Conservation (phyloP, 352 stramenopile species). For the Pilasporangium apinafurcum region DNA sequence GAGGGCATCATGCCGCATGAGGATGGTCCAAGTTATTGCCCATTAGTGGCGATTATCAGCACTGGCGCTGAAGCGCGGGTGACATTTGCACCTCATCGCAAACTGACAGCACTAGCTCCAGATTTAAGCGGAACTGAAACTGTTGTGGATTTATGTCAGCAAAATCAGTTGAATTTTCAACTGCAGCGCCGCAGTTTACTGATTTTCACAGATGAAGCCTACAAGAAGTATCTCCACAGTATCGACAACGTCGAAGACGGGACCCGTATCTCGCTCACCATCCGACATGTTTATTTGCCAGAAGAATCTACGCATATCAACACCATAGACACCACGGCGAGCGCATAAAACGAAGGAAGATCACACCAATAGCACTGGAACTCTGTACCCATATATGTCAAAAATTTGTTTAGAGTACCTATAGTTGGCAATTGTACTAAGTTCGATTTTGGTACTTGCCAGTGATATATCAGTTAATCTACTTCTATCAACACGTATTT, state of each 20-base stretch:
- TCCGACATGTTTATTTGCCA: slow-evolving; percentile 33
- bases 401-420: too few species aligned
- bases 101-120: slow-evolving; percentile 3
- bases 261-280: slow-evolving; percentile 49
- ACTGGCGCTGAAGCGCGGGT: slow-evolving; percentile 43
- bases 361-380: too few species aligned
- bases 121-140: neutral
- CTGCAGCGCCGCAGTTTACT: slow-evolving; percentile 46
- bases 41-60: slow-evolving; percentile 64
- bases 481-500: too few species aligned
- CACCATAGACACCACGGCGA: too few species aligned
- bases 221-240: slow-evolving; percentile 53
- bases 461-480: too few species aligned
- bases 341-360: too few species aligned
- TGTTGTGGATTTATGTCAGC: too few species aligned
- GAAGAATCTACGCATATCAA: too few species aligned
- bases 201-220: slow-evolving; percentile 50
- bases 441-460: too few species aligned
- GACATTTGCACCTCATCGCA: slow-evolving; percentile 53
- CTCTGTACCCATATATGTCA: too few species aligned
- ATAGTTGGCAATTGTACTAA: too few species aligned
- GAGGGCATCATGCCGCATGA: slow-evolving; percentile 68
- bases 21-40: slow-evolving; percentile 62
- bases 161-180: slow-evolving; percentile 26
- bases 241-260: slow-evolving; percentile 40